Evolutionary conservation across 1,284 basidiomycete genomes (phyloP), one percentile per base, ranked within the genome.

Genomic region (Microbotryomycetes sp.): DNA sequence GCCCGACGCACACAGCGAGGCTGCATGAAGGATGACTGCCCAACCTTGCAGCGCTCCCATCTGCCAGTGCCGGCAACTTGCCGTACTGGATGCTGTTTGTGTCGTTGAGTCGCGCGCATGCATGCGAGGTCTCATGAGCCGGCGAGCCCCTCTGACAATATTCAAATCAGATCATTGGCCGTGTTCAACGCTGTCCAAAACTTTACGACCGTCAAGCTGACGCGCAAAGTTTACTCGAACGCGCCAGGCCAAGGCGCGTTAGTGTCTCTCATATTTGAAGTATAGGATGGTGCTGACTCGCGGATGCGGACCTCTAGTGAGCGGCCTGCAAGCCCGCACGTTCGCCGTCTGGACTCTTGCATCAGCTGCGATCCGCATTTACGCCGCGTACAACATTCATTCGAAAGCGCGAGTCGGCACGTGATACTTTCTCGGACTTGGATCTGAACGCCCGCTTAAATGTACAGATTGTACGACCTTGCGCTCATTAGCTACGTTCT

Each of bases 281-380:
- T 28, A 46, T 27, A 35, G 27, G 45, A 9, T 21, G 11, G 24
- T n/a, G n/a, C 5, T 54, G 11, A 15, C 52, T 31, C 46, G 28
- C 62, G 48, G 53, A 30, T 15, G 13, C 51, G 31, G 5, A 51
- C 30, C 52, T 35, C 56, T 75, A 93, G 92, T 96, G 23, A 91
- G 87, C 9, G 77, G 81, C 16, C 80, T 97, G 16, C 88, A 92
- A 64, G 87, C 89, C 30, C 82, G 92, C 47, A 88, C 90, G 1
- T 94, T 94, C 73, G 91, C 82, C 2, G 80, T 84, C 1, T 97
- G 92, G 91, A 94, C 91, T 0, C 76, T 91, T 57, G 85, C 87
- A 21, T 84, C 89, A 4, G 88, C 88, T 16, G 77, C 87, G 27
- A 83, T 96, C 52, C 84, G 92, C 27, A 78, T 81, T 52, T 90